Evolutionary conservation across 495 filamentous ascomycete genomes (phyloP).

Genomic region (Tuber calosporum): DNA sequence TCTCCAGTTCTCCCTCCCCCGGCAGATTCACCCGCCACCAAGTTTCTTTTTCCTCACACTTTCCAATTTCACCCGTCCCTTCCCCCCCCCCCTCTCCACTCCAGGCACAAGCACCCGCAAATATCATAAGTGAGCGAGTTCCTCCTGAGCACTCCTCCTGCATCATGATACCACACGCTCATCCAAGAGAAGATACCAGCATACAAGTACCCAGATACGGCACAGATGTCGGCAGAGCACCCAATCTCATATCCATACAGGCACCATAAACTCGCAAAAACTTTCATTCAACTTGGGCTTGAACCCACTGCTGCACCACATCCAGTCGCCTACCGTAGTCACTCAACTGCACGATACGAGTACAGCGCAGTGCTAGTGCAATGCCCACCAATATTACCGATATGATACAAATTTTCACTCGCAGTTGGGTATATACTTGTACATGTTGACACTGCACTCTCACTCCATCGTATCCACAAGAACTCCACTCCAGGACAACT

Average conservation of each 20-base stretch:
- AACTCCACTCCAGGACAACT: no score
- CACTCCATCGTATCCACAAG: no score
- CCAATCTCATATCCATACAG: neutral
- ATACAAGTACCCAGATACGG: neutral
- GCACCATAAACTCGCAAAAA: neutral
- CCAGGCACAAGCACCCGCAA: neutral
- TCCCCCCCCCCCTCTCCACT: no score
- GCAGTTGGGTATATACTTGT: neutral
- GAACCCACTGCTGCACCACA: neutral
- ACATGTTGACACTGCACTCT: neutral
- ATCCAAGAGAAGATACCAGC: neutral
- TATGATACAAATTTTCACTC: neutral
- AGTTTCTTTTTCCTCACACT: constrained; percentile 15
- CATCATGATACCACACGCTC: neutral
- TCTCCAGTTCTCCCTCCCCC: neutral
- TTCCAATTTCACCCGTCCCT: neutral
- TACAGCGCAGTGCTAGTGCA: neutral
- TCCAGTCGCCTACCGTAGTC: neutral
- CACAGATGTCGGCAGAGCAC: neutral
- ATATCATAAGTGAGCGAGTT: neutral
- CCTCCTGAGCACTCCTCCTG: neutral
- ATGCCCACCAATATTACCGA: neutral
- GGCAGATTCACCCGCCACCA: constrained; percentile 27
- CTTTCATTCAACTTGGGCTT: neutral
- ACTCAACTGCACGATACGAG: neutral